Conservation (phyloP, 169 alveolate species). For the Plasmodium gaboni region DNA sequence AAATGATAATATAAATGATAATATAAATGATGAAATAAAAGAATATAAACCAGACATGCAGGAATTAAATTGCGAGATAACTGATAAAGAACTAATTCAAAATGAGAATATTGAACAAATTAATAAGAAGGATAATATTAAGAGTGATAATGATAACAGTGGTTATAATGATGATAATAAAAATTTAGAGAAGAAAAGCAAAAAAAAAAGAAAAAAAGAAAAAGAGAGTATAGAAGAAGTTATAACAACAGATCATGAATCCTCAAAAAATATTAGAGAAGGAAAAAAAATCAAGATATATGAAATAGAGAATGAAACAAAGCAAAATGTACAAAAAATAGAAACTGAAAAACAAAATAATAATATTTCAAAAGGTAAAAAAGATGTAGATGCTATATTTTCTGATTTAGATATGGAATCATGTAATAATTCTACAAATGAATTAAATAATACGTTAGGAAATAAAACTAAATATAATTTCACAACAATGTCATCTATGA, state of each 20-base stretch:
- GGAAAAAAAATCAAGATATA: too few species aligned
- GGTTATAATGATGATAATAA: background rate
- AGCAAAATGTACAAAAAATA: too few species aligned
- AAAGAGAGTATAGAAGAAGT: too few species aligned
- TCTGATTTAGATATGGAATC: background rate
- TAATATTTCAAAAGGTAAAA: too few species aligned
- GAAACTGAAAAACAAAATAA: too few species aligned
- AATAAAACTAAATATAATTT: conserved; percentile 14
- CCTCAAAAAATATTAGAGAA: too few species aligned
- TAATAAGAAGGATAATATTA: background rate
- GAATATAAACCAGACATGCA: background rate
- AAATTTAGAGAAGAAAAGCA: background rate
- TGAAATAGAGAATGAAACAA: too few species aligned
- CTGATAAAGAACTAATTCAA: background rate
- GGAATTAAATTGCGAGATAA: background rate
- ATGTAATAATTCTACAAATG: background rate
- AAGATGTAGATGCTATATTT: too few species aligned
- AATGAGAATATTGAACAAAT: background rate
- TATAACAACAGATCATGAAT: too few species aligned
- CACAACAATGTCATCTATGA: conserved; percentile 23
- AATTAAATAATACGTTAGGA: conserved; percentile 2
- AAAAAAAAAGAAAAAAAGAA: background rate
- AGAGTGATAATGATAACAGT: background rate
- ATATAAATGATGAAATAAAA: background rate
- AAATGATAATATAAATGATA: background rate